Percentiles rank a stretch among this genome's conserved stretches.
phyloP scores from a whole-genome alignment of 139 green algal genomes.

The Micractinium sp. region DNA sequence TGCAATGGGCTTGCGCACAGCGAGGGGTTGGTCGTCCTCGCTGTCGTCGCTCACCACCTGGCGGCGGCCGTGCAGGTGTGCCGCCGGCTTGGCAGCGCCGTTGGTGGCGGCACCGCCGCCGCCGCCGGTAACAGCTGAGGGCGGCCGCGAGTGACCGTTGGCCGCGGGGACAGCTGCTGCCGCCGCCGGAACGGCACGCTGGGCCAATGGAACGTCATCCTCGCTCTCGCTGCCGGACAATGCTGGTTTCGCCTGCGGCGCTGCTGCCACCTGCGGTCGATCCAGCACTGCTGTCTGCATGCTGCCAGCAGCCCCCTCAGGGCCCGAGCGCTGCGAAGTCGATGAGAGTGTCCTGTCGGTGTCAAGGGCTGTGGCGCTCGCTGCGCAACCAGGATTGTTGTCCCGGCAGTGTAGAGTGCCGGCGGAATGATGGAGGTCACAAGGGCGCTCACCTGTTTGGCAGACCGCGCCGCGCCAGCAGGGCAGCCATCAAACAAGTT shows the following conservation, averaged over 20 bases:
- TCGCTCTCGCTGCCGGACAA: slow-evolving; percentile 37
- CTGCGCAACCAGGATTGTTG: too few relatives aligned
- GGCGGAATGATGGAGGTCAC: too few relatives aligned
- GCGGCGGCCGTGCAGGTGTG: slow-evolving; percentile 10
- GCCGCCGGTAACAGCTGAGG: not conserved
- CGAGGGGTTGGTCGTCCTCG: slow-evolving; percentile 57
- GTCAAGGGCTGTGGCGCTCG: too few relatives aligned
- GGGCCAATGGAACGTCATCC: slow-evolving; percentile 41
- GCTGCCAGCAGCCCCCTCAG: too few relatives aligned
- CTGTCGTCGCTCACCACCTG: slow-evolving; percentile 39
- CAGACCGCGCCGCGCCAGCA: too few relatives aligned
- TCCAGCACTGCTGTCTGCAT: not conserved
- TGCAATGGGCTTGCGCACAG: not conserved
- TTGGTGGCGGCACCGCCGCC: slow-evolving; percentile 6
- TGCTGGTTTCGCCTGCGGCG: not conserved
- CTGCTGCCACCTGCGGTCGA: not conserved
- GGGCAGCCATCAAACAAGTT: too few relatives aligned
- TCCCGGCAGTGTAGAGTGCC: too few relatives aligned
- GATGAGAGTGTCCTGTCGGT: too few relatives aligned
- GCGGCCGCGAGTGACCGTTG: not conserved
- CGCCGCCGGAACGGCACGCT: not conserved
- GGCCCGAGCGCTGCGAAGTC: too few relatives aligned
- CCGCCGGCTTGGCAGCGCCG: not conserved
- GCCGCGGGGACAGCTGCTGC: not conserved
- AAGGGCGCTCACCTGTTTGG: too few relatives aligned